Percentiles rank a stretch among this genome's conserved stretches.
Conservation (phyloP, 2,329 filamentous ascomycete species). For the Penicillium sp. region DNA sequence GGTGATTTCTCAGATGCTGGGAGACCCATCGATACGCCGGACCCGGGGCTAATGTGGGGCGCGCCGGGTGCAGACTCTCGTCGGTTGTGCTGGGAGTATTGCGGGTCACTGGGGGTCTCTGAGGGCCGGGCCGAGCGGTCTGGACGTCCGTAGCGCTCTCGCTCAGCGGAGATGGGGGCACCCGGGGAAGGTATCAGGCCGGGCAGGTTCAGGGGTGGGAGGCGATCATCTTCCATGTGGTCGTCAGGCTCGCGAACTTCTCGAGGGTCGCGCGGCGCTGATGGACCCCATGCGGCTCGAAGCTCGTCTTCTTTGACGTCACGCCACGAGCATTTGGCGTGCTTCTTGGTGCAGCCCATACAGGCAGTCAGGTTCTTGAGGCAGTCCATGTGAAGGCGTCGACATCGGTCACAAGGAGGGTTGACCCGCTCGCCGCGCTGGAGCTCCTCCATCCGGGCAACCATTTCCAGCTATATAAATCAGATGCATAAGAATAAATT, state of each 20-base stretch:
- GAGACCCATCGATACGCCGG: constrained; percentile 23
- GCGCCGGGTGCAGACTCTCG: constrained; percentile 28
- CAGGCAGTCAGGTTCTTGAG: constrained; percentile 85
- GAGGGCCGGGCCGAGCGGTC: constrained; percentile 2
- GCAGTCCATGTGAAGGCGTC: constrained; percentile 77
- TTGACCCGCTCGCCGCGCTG: constrained; percentile 71
- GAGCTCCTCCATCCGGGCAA: constrained; percentile 73
- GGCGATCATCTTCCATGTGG: constrained; percentile 5
- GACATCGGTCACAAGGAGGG: constrained; percentile 83
- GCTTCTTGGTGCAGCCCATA: constrained; percentile 84
- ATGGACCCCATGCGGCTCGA: constrained; percentile 26
- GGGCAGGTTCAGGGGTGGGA: constrained; percentile 7
- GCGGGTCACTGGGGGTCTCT: constrained; percentile 1
- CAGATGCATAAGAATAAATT: too few species aligned
- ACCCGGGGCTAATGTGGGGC: constrained; percentile 22
- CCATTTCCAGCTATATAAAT: constrained; percentile 63
- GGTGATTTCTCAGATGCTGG: constrained; percentile 30
- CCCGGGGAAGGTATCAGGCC: constrained; percentile 4
- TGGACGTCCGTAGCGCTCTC: constrained; percentile 4
- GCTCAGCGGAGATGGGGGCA: constrained; percentile 16
- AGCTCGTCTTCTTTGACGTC: constrained; percentile 74
- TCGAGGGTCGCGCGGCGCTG: background rate
- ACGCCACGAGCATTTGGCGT: constrained; percentile 85
- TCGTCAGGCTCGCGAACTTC: constrained; percentile 6
- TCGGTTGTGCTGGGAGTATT: constrained; percentile 17